These are phyloP conservation scores for Cercospora berteroae DNA, from an alignment of 2,329 filamentous ascomycete species.

Conservation along the genomic window DNA sequence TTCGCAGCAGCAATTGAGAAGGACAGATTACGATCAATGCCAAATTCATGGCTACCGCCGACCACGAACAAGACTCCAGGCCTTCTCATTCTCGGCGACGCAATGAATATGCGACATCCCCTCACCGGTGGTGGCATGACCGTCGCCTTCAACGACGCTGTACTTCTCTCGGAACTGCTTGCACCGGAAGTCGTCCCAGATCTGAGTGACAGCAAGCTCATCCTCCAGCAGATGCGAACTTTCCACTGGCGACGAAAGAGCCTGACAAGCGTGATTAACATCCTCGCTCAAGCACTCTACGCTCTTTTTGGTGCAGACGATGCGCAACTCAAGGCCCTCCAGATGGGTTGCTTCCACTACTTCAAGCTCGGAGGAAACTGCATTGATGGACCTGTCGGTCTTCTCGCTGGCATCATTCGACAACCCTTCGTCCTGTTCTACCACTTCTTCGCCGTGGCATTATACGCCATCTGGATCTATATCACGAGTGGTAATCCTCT, in stretches of 20 bases:
- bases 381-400: constrained; percentile 73
- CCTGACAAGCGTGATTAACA: constrained; percentile 87
- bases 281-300: constrained; percentile 94
- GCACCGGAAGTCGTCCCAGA: constrained; percentile 65
- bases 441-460: constrained; percentile 93
- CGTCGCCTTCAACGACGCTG: constrained; percentile 89
- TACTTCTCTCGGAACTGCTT: constrained; percentile 72
- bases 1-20: constrained; percentile 73
- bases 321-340: constrained; percentile 71
- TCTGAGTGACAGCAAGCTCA: constrained; percentile 64
- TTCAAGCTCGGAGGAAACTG: constrained; percentile 72
- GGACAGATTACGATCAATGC: constrained; percentile 84
- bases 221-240: constrained; percentile 65
- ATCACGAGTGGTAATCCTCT: constrained; percentile 49
- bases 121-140: constrained; percentile 98
- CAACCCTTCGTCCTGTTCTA: constrained; percentile 75
- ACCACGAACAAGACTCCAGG: constrained; percentile 69
- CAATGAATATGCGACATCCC: constrained; percentile 99
- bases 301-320: constrained; percentile 84
- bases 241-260: constrained; percentile 89
- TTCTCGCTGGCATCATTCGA: constrained; percentile 78
- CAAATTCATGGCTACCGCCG: constrained; percentile 89
- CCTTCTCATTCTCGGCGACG: constrained; percentile 82
- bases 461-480: constrained; percentile 77
- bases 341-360: constrained; percentile 88